Base-by-base conservation (phyloP, 352 stramenopile species). In the Nothophytophthora sp. region DNA sequence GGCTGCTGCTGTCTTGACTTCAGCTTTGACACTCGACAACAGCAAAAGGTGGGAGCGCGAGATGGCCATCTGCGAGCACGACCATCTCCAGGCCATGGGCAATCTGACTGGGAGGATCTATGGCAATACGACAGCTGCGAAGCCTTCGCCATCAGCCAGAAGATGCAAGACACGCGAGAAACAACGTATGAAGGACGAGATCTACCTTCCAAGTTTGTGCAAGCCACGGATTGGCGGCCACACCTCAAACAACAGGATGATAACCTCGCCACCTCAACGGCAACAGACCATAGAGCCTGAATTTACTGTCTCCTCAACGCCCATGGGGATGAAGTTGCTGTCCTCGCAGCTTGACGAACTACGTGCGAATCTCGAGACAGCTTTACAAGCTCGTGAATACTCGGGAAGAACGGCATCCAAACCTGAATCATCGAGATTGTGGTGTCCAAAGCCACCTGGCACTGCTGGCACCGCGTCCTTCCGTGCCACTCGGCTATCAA, bases 341-440 rank as follows among this genome's bases (percentile, higher is more conserved):
- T 78, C 72, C 6, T 67, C 73, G 2, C 70, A 81, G 20, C 27
- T 87, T 2, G 43, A 70, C 2, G 53, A 50, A 13, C 52, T 87
- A 10, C 71, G 64, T 13, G 61, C 55, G 15, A 56, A 57, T 48
- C 43, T 81, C 9, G 34, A 65, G 7, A 35, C 10, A 28, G 49
- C 58, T 2, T 41, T 57, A 15, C 39, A 13, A 34, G 12, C 18
- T 16, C 12, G 28, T 1, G 10, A 38, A 22, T 13, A 38, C 35
- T n/a, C 33, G 6, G 20, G 4, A 43, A 37, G 15, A 5, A 29
- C 30, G 38, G 22, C 35, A 39, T n/a, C n/a, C n/a, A n/a, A n/a
- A n/a, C n/a, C n/a, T n/a, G n/a, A n/a, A n/a, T 35, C 29, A 15
- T 15, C 29, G 13, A 46, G 19, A 27, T 39, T 51, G 34, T 55